phyloP scores from a whole-genome alignment of 2,329 filamentous ascomycete species.

The Fonsecaea pedrosoi region DNA sequence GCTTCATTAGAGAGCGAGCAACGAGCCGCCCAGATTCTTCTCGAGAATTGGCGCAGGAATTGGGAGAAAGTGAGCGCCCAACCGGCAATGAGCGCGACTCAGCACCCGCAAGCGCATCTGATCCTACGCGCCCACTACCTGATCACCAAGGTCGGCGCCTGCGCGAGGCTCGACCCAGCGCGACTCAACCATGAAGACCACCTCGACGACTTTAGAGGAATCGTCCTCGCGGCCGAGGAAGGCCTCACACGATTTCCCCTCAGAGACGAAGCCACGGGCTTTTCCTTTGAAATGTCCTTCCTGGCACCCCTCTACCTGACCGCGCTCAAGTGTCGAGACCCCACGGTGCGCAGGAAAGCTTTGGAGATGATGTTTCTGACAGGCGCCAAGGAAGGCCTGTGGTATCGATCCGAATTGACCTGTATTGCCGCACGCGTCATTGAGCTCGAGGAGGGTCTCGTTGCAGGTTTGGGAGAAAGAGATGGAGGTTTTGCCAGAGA shows the following conservation, averaged over 20 bases:
- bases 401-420: constrained; percentile 9
- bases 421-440: constrained; percentile 13
- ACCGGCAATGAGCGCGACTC: not conserved
- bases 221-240: not conserved
- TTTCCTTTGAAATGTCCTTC: constrained; percentile 8
- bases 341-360: constrained; percentile 9
- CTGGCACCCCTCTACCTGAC: constrained; percentile 11
- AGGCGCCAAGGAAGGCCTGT: constrained; percentile 15
- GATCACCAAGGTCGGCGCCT: constrained; percentile 11
- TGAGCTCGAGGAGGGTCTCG: constrained; percentile 11
- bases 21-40: not conserved
- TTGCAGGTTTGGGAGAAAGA: not conserved
- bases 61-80: not conserved
- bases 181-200: constrained; percentile 1
- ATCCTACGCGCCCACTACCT: constrained; percentile 5
- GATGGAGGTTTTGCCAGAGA: not conserved
- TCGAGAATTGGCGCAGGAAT: constrained; percentile 6
- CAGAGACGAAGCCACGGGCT: not conserved
- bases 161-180: constrained; percentile 9
- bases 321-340: constrained; percentile 8
- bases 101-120: not conserved
- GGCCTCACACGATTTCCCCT: not conserved
- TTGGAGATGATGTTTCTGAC: constrained; percentile 13
- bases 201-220: constrained; percentile 1
- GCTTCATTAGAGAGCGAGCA: not conserved